phyloP scores from a whole-genome alignment of 371 early-diverging fungal species.

The Mucor circinelloides region DNA sequence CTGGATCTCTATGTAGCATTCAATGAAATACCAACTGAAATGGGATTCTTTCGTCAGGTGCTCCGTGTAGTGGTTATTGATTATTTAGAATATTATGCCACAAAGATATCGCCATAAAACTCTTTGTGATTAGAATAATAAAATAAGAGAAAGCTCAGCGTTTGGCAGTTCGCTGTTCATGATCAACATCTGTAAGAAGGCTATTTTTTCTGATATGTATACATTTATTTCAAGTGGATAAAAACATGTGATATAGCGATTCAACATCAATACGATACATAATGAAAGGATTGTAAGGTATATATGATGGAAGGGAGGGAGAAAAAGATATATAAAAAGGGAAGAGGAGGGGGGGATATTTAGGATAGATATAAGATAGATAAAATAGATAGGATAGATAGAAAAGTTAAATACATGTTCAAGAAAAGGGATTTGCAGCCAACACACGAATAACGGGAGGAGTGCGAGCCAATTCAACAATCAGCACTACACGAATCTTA shows the following conservation, averaged over 20 bases:
- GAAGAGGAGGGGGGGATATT: too few relatives aligned
- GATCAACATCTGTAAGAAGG: too few relatives aligned
- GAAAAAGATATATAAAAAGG: neutral
- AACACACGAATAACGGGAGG: conserved; percentile 73
- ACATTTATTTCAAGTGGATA: too few relatives aligned
- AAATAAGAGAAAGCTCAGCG: too few relatives aligned
- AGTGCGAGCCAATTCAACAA: conserved; percentile 60
- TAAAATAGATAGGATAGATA: neutral
- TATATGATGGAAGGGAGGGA: neutral
- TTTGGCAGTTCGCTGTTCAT: too few relatives aligned
- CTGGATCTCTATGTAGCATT: conserved; percentile 36
- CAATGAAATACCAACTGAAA: conserved; percentile 52
- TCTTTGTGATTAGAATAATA: too few relatives aligned
- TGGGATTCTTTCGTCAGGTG: conserved; percentile 55
- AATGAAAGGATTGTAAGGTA: neutral
- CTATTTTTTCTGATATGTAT: too few relatives aligned
- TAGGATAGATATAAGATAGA: neutral
- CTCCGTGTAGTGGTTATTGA: conserved; percentile 50
- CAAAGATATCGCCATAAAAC: neutral
- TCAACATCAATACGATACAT: neutral
- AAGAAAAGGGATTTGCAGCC: conserved; percentile 65
- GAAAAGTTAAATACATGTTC: conserved; percentile 9
- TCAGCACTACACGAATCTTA: conserved; percentile 61
- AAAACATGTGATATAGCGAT: neutral
- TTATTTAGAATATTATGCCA: conserved; percentile 20